phyloP scores from a whole-genome alignment of 1,284 basidiomycete genomes.

The Moesziomyces parantarcticus region DNA sequence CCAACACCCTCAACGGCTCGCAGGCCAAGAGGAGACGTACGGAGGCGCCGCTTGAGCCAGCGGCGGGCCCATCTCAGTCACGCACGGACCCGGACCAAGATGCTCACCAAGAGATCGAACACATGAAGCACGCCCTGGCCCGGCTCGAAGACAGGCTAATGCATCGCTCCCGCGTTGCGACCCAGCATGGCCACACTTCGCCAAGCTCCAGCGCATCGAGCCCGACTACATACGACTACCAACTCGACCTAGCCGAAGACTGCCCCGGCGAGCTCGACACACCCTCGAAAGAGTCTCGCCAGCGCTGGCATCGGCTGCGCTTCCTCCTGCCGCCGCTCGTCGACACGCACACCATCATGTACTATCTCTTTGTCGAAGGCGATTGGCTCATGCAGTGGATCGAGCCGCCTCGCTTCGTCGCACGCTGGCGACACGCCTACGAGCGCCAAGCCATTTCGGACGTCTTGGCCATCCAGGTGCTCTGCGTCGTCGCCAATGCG shows the following conservation, averaged over 20 bases:
- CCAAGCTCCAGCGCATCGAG: neutral
- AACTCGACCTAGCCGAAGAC: constrained; percentile 7
- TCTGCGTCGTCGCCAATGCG: constrained; percentile 15
- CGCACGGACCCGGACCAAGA: neutral
- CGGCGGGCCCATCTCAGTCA: neutral
- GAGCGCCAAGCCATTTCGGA: constrained; percentile 28
- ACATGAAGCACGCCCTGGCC: constrained; percentile 21
- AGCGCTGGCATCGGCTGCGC: constrained; percentile 26
- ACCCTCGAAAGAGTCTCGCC: constrained; percentile 11
- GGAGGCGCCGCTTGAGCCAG: neutral
- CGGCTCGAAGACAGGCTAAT: constrained; percentile 23
- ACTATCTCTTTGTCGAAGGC: constrained; percentile 24
- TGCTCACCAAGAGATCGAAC: constrained; percentile 18
- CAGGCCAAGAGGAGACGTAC: constrained; percentile 16
- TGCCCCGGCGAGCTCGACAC: constrained; percentile 14
- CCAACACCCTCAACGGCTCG: neutral
- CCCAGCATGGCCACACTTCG: neutral
- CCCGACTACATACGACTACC: constrained; percentile 3
- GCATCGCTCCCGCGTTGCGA: neutral
- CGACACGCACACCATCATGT: constrained; percentile 35
- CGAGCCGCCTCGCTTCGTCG: constrained; percentile 23
- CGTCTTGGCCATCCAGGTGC: constrained; percentile 23
- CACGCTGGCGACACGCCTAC: constrained; percentile 24
- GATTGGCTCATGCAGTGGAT: constrained; percentile 28
- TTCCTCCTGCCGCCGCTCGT: constrained; percentile 23